phyloP scores from a whole-genome alignment of 768 basidiomycete genomes.

The Rhodotorula paludigena region DNA sequence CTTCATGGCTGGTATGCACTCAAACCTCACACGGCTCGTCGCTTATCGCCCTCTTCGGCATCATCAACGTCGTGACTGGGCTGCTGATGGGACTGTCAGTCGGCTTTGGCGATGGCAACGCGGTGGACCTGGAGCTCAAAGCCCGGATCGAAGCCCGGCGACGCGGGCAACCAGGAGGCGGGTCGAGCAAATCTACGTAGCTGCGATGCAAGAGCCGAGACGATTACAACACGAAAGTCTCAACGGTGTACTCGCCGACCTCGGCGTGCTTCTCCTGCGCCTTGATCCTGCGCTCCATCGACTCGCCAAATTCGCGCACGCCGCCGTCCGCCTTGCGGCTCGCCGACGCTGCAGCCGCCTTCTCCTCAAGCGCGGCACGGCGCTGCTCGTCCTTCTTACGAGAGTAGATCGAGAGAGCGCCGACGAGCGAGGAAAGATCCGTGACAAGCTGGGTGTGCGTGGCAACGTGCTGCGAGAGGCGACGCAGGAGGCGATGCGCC shows the following conservation, averaged over 20 bases:
- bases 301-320: slow-evolving; percentile 27
- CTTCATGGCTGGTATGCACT: background rate
- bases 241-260: slow-evolving; percentile 32
- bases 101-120: slow-evolving; percentile 32
- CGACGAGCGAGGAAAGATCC: slow-evolving; percentile 33
- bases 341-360: background rate
- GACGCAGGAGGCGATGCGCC: slow-evolving; percentile 34
- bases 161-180: background rate
- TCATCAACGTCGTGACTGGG: slow-evolving; percentile 9
- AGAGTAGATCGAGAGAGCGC: slow-evolving; percentile 27
- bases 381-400: slow-evolving; percentile 22
- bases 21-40: background rate
- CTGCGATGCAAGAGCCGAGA: background rate
- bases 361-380: slow-evolving; percentile 8
- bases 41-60: slow-evolving; percentile 11
- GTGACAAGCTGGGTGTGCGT: slow-evolving; percentile 17
- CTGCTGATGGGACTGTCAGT: slow-evolving; percentile 15
- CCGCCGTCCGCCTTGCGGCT: background rate
- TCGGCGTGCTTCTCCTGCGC: slow-evolving; percentile 38
- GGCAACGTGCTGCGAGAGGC: slow-evolving; percentile 26
- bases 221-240: slow-evolving; percentile 24
- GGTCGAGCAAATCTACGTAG: too few species aligned
- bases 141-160: background rate
- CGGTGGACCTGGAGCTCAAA: slow-evolving; percentile 24
- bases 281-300: slow-evolving; percentile 28